Evolutionary conservation across 1,139 yeast species (phyloP), one percentile per base, ranked within the genome.

Genomic region (Hansenula sp.): DNA sequence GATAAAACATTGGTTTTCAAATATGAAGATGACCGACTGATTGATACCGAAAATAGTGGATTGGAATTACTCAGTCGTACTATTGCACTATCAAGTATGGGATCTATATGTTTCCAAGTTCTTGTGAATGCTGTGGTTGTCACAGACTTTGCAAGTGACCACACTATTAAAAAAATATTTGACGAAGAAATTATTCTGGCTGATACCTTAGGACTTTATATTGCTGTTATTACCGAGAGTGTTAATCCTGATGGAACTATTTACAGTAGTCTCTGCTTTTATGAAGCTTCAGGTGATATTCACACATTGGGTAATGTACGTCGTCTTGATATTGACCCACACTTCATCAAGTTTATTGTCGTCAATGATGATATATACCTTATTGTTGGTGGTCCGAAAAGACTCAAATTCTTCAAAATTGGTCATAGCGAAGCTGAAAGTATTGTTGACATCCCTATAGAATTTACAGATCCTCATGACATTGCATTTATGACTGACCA

Each of bases 1-100:
- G 73, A 69, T 49, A 68, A 66, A 43, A 67, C 77, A 0, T 44
- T 64, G 8, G 52, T 74, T 1, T 56, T 71, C 15, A 73, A 70
- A 47, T 62, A 57, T 41, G 65, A 51, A 7, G 42, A 44, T 3
- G 62, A 54, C 5, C 46, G 60, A 25, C 47, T 48, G 28, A 45
- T 47, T 18, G 61, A 50, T 41, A 48, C 54, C 41, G 45, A 46
- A 12, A 53, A 54, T 12, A 49, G 58, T 34, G 60, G 59, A 1
- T 36, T 63, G 5, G 57, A 58, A 2, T 19, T 55, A n/a, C 43
- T 47, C 15, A 48, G 44, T 4, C 40, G 57, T 6, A 55, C 66
- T 1, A 38, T 61, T 0, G 42, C 49, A 10, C 27, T 52, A 5
- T 35, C 52, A 3, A 46, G 53, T 9, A 16, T 50, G 8, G 51